phyloP scores from a whole-genome alignment of 257 asterid genomes.

The Fraxinus americana region DNA sequence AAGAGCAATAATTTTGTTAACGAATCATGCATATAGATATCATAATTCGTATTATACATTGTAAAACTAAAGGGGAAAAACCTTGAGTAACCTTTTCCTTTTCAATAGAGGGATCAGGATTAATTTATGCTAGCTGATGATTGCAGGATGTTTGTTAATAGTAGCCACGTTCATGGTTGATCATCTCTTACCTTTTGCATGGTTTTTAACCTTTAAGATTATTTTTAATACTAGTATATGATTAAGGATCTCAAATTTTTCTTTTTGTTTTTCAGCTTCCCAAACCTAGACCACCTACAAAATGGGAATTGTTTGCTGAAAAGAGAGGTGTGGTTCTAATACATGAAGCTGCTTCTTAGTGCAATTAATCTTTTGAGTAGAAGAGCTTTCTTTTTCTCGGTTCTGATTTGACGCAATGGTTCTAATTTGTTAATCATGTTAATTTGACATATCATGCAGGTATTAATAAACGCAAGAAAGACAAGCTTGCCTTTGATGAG shows the following conservation, averaged over 20 bases:
- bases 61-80: not conserved
- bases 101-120: not conserved
- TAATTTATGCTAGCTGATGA: not conserved
- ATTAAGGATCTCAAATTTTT: slow-evolving; percentile 19
- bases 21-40: not conserved
- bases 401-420: not conserved
- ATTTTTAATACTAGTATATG: not conserved
- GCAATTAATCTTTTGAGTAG: not conserved
- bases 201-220: not conserved
- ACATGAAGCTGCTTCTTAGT: not conserved
- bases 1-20: not conserved
- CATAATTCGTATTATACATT: not conserved
- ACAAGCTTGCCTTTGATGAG: slow-evolving; percentile 80
- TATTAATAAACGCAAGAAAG: slow-evolving; percentile 67
- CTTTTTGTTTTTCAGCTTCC: slow-evolving; percentile 66
- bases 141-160: not conserved
- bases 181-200: slow-evolving; percentile 2
- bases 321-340: slow-evolving; percentile 68
- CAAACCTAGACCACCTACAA: slow-evolving; percentile 87
- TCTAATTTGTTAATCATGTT: slow-evolving; percentile 10
- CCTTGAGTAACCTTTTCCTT: not conserved
- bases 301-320: slow-evolving; percentile 86
- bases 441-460: slow-evolving; percentile 49
- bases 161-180: not conserved
- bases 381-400: slow-evolving; percentile 13